Percentiles rank a stretch among this genome's conserved stretches.
Evolutionary conservation across 441 rosid genomes (phyloP).

Genomic region (Pelargonium cotyledonis): DNA sequence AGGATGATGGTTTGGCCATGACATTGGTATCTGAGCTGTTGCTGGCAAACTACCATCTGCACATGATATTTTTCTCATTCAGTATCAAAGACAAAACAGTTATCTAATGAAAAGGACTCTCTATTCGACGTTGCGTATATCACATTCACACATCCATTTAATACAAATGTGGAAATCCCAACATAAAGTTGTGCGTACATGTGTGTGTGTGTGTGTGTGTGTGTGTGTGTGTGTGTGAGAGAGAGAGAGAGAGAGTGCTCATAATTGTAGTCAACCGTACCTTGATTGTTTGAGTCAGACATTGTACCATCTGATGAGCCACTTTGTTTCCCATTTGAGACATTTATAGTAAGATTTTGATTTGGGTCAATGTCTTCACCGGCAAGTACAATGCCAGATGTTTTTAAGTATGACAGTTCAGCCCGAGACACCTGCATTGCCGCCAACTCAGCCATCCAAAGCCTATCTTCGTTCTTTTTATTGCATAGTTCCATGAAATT

Average conservation of each 20-base stretch:
- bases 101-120: background rate
- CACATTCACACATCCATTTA: too few relatives aligned
- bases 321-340: slow-evolving; percentile 31
- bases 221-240: too few relatives aligned
- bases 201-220: too few relatives aligned
- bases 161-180: too few relatives aligned
- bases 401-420: slow-evolving; percentile 62
- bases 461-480: slow-evolving; percentile 85
- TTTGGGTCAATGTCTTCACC: slow-evolving; percentile 55
- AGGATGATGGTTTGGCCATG: slow-evolving; percentile 71
- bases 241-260: background rate
- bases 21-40: slow-evolving; percentile 44
- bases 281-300: slow-evolving; percentile 43
- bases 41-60: slow-evolving; percentile 40
- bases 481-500: slow-evolving; percentile 83
- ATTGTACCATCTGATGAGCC: slow-evolving; percentile 42
- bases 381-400: slow-evolving; percentile 76
- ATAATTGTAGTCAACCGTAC: slow-evolving; percentile 26
- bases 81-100: slow-evolving; percentile 8
- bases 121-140: too few relatives aligned
- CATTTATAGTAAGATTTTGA: slow-evolving; percentile 27
- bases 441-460: slow-evolving; percentile 87
- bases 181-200: too few relatives aligned
- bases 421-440: slow-evolving; percentile 86
- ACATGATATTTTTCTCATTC: slow-evolving; percentile 10